phyloP scores from a whole-genome alignment of 2,329 filamentous ascomycete species.

The Sordariomycetes sp. region DNA sequence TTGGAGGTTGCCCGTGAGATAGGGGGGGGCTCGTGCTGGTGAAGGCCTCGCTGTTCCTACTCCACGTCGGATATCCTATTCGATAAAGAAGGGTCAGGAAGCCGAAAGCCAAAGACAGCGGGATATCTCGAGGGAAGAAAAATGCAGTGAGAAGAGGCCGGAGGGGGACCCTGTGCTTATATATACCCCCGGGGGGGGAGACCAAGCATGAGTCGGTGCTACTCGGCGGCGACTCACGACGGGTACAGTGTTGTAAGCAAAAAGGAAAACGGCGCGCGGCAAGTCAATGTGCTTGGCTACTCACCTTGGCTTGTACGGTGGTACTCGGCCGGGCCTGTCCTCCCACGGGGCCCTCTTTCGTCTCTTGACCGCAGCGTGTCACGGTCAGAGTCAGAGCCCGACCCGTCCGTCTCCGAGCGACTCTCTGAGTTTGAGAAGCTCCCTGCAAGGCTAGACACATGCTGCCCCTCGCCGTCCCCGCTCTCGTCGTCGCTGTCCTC shows the following conservation, averaged over 20 bases:
- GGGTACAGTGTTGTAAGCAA: not conserved
- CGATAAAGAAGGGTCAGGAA: not conserved
- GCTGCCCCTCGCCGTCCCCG: constrained; percentile 1
- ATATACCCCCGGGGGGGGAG: not conserved
- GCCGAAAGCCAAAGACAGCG: not conserved
- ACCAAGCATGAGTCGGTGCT: not conserved
- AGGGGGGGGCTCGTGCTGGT: too few species aligned
- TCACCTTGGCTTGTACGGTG: not conserved
- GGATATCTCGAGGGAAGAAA: not conserved
- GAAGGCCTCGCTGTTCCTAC: too few species aligned
- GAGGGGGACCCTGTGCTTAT: not conserved
- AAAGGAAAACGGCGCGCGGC: not conserved
- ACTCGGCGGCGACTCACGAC: not conserved
- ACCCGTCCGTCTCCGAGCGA: not conserved
- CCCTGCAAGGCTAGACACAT: constrained; percentile 8
- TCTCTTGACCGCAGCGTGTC: not conserved
- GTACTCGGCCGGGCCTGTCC: not conserved
- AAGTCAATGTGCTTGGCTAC: not conserved
- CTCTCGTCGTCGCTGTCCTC: constrained; percentile 8
- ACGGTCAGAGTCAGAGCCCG: not conserved
- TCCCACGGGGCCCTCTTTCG: not conserved
- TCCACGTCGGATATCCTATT: not conserved
- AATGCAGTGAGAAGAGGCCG: not conserved
- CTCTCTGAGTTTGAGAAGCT: constrained; percentile 7
- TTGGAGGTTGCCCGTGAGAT: not conserved